These are phyloP conservation scores for Carallia pectinifolia DNA, from an alignment of 345 rosid genomes.

Conservation along the genomic window DNA sequence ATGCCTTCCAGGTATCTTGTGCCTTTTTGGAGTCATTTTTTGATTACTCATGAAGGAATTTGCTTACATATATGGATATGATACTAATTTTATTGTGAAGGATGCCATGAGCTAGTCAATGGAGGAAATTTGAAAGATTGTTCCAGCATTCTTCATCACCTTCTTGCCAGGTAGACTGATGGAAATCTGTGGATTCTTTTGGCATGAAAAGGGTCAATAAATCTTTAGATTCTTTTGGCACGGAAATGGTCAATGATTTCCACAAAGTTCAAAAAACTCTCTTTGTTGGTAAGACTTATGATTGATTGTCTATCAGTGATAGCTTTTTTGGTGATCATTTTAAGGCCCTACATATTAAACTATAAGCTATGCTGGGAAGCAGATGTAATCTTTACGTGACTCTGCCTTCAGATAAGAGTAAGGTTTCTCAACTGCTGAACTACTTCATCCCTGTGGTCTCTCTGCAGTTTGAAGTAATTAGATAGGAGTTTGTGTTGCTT, in stretches of 20 bases:
- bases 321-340: too few species aligned
- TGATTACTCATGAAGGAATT: conserved; percentile 15
- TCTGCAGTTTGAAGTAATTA: conserved; percentile 4
- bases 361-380: too few species aligned
- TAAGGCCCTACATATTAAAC: too few species aligned
- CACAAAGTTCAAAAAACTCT: conserved; percentile 60
- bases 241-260: conserved; percentile 85
- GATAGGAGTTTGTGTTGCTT: conserved; percentile 22
- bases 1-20: conserved; percentile 67
- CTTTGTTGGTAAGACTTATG: conserved; percentile 56
- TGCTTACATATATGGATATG: conserved; percentile 12
- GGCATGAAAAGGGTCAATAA: too few species aligned
- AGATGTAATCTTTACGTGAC: too few species aligned
- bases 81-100: conserved; percentile 38
- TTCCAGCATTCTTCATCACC: conserved; percentile 53
- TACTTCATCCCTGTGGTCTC: too few species aligned
- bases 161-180: conserved; percentile 94
- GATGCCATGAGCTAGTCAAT: conserved; percentile 80
- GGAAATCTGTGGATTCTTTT: conserved; percentile 65
- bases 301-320: not conserved
- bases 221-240: conserved; percentile 46
- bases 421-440: too few species aligned
- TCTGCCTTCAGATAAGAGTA: too few species aligned
- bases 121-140: conserved; percentile 38
- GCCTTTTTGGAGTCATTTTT: conserved; percentile 4